Evolutionary conservation across 2,329 filamentous ascomycete genomes (phyloP).

Genomic region (Tolypocladium album): DNA sequence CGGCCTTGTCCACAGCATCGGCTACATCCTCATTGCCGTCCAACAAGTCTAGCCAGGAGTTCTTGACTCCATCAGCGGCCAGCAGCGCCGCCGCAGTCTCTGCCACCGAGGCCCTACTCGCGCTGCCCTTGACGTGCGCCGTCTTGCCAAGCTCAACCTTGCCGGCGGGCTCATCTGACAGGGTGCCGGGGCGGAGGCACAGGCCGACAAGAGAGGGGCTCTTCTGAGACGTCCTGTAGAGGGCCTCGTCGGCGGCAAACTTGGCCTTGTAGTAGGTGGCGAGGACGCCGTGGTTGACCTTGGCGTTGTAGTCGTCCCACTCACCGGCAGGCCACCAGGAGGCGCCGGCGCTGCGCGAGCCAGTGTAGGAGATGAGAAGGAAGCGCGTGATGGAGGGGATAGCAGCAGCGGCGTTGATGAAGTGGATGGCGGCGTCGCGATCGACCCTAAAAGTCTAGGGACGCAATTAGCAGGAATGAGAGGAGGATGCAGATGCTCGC

Average conservation of each 20-base stretch:
- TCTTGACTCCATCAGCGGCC: conserved; percentile 34
- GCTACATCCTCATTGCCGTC: conserved; percentile 39
- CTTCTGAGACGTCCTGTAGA: conserved; percentile 37
- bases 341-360: conserved; percentile 38
- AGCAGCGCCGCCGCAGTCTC: conserved; percentile 44
- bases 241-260: conserved; percentile 45
- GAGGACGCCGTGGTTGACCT: conserved; percentile 27
- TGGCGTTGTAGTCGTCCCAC: conserved; percentile 35
- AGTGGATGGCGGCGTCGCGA: conserved; percentile 51
- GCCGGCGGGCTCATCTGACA: conserved; percentile 38
- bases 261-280: conserved; percentile 50
- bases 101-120: conserved; percentile 50
- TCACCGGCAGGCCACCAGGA: conserved; percentile 43
- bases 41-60: conserved; percentile 43
- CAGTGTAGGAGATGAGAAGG: conserved; percentile 52
- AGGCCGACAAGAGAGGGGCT: conserved; percentile 34
- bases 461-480: neutral
- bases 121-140: conserved; percentile 22
- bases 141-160: conserved; percentile 37
- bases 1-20: conserved; percentile 35
- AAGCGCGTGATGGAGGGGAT: conserved; percentile 47
- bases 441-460: conserved; percentile 46
- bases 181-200: conserved; percentile 38
- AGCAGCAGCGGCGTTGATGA: conserved; percentile 47
- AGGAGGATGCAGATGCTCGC: neutral